A percentile compares a stretch with the other conserved stretches of the same genome.
Conservation (phyloP, 805 yeast genomes). For the Hanseniaspora clermontiae region DNA sequence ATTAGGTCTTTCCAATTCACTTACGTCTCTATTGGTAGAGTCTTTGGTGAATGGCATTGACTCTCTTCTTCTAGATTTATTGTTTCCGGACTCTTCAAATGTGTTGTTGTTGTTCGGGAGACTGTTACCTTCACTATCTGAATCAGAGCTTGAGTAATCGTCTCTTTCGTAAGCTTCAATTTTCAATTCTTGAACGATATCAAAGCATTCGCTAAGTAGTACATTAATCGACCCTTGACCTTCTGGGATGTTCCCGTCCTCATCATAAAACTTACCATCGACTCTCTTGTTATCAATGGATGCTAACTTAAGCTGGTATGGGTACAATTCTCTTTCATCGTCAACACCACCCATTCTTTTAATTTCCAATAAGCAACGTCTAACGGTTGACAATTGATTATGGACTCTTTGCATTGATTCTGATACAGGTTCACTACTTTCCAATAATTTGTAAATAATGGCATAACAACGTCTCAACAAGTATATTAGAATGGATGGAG, state of each 20-base stretch:
- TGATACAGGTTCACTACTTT: constrained; percentile 87
- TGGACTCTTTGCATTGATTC: constrained; percentile 89
- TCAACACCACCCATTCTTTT: constrained; percentile 87
- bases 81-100: background rate
- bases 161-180: constrained; percentile 65
- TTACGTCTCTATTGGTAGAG: constrained; percentile 15
- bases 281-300: constrained; percentile 72
- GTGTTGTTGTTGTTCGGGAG: constrained; percentile 16
- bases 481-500: constrained; percentile 55
- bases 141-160: constrained; percentile 17
- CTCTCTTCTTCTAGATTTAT: constrained; percentile 1
- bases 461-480: constrained; percentile 84
- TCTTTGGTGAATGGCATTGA: constrained; percentile 15
- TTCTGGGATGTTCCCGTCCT: constrained; percentile 83
- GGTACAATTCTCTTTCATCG: constrained; percentile 79
- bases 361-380: constrained; percentile 78
- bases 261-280: constrained; percentile 79
- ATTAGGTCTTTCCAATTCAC: constrained; percentile 16
- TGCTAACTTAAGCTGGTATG: constrained; percentile 88
- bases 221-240: constrained; percentile 96
- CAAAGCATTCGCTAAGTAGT: constrained; percentile 84
- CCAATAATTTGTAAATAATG: constrained; percentile 73
- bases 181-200: constrained; percentile 79
- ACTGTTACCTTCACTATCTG: constrained; percentile 16
- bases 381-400: constrained; percentile 83